phyloP scores from a whole-genome alignment of 2,329 filamentous ascomycete species.

The Macrophomina tecta region DNA sequence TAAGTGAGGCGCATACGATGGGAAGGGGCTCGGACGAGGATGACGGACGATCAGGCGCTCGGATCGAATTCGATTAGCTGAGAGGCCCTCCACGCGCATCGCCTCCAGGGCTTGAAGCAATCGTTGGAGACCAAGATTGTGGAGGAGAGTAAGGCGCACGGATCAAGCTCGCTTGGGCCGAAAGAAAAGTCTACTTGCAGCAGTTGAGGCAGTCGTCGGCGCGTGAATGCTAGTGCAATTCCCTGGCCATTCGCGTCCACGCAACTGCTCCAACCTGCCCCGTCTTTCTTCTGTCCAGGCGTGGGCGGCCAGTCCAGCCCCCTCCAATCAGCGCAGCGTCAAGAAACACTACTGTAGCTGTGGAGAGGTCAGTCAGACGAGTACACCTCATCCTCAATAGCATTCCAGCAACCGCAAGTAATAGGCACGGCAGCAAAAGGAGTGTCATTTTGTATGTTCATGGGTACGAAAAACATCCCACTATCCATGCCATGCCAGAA shows the following conservation, averaged over 20 bases:
- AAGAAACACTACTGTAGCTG: neutral
- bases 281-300: too few species aligned
- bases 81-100: too few species aligned
- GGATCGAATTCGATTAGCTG: too few species aligned
- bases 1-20: neutral
- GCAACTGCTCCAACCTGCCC: neutral
- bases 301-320: neutral
- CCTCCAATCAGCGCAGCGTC: too few species aligned
- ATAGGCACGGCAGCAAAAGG: neutral
- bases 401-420: neutral
- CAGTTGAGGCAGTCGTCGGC: neutral
- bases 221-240: neutral
- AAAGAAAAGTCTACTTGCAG: too few species aligned
- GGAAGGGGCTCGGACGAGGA: neutral
- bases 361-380: neutral
- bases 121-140: too few species aligned
- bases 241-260: neutral
- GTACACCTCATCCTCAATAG: neutral
- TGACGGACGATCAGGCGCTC: too few species aligned
- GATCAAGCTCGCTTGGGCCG: too few species aligned
- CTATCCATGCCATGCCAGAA: conserved; percentile 5
- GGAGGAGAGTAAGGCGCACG: too few species aligned
- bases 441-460: conserved; percentile 3
- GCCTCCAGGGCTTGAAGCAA: too few species aligned
- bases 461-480: neutral